Base-by-base conservation (phyloP, 2,329 filamentous ascomycete species). In the Fusarium newnesense region DNA sequence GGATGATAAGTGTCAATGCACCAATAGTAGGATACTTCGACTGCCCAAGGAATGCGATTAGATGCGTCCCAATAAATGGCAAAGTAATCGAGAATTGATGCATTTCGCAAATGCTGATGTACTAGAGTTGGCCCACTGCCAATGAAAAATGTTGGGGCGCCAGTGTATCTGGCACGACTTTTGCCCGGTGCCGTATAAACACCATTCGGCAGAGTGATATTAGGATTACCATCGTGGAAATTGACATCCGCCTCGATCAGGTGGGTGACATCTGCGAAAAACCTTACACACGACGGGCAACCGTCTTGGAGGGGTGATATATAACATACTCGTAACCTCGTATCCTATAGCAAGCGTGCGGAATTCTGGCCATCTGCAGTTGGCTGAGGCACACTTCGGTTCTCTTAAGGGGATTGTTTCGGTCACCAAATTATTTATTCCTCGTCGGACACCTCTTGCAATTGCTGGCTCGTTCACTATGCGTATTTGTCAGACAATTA, bases 381-480 rank as follows among this genome's bases (percentile, higher is more conserved):
- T 57, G 9, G 60, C 28, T 21, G 43, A 21, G 18, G 28, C n/a
- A 36, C 60, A 63, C 16, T 42, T 49, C 2, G 60, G 60, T 59
- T 63, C 60, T 36, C 9, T 15, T 1, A 59, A 63, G 5, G 53
- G 52, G 13, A 40, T 49, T 2, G 6, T 15, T 9, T 63, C 60
- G 12, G 52, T 49, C 3, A 63, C 53, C 21, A 63, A 7, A 49
- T 21, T 59, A 28, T 63, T 19, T 1, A 63, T 47, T 12, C 60
- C 52, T 63, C 36, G 34, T 13, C 30, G 36, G 11, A 49, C 42
- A 4, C 60, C 60, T 49, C 60, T 49, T 3, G 42, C n/a, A 15
- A 63, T 63, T n/a, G 52, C 60, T 47, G 36, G 36, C 40, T 28
- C 8, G 19, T 63, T 58, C 60, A 63, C 60, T 63, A 24, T 37